phyloP scores from a whole-genome alignment of 2,329 filamentous ascomycete genomes.

The Cryphonectria japonica region DNA sequence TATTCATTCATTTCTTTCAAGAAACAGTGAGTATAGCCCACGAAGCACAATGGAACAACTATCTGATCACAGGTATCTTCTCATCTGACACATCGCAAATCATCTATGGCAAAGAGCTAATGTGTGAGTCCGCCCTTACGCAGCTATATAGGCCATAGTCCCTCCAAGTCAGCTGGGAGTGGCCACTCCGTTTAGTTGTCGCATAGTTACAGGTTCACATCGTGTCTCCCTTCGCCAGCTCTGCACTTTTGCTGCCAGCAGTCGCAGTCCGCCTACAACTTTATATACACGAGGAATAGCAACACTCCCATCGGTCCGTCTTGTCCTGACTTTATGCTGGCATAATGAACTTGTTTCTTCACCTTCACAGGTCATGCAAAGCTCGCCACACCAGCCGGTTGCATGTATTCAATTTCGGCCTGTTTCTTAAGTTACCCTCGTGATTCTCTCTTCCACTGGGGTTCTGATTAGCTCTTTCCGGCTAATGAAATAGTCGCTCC shows the following conservation, averaged over 20 bases:
- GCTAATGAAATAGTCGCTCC: too few species aligned
- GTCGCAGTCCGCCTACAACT: slow-evolving; percentile 36
- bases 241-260: slow-evolving; percentile 35
- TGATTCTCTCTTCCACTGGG: not conserved
- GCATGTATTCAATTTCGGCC: not conserved
- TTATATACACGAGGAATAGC: slow-evolving; percentile 34
- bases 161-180: too few species aligned
- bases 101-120: slow-evolving; percentile 26
- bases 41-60: not conserved
- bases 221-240: slow-evolving; percentile 33
- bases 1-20: too few species aligned
- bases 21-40: too few species aligned
- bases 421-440: too few species aligned
- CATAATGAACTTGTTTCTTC: not conserved
- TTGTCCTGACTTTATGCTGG: too few species aligned
- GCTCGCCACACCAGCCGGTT: not conserved
- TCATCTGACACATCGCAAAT: not conserved
- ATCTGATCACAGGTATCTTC: not conserved
- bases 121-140: too few species aligned
- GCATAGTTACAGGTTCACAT: slow-evolving; percentile 8
- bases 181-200: too few species aligned
- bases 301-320: slow-evolving; percentile 45
- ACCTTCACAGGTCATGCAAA: not conserved
- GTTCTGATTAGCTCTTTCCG: too few species aligned
- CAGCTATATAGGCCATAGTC: too few species aligned